Percentiles rank a stretch among this genome's conserved stretches.
phyloP scores from a whole-genome alignment of 345 rosid species.

The Pistacia vera region DNA sequence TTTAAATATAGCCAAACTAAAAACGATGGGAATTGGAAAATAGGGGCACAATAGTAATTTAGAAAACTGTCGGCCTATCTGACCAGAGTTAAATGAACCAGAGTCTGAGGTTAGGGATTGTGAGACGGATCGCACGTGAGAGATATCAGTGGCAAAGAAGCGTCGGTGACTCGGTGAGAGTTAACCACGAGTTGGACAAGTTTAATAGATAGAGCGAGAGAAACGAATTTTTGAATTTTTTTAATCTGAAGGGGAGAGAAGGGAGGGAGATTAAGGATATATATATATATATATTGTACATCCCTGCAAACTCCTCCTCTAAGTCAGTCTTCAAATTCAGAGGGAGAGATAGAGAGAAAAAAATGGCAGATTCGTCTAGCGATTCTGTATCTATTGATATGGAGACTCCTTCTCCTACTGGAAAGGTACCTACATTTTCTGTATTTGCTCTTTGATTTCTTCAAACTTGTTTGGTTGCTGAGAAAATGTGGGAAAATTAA shows the following conservation, averaged over 20 bases:
- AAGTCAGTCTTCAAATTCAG: conserved; percentile 27
- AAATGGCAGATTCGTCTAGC: conserved; percentile 91
- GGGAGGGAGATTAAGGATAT: conserved; percentile 21
- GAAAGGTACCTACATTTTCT: conserved; percentile 61
- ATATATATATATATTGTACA: background rate
- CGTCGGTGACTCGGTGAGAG: conserved; percentile 87
- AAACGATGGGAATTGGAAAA: background rate
- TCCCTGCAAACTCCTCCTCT: conserved; percentile 26
- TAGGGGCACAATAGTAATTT: conserved; percentile 37
- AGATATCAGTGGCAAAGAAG: conserved; percentile 26
- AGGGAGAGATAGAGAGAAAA: conserved; percentile 24
- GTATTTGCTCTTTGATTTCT: background rate
- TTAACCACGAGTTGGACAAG: conserved; percentile 34
- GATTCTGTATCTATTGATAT: conserved; percentile 86
- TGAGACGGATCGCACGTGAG: conserved; percentile 42
- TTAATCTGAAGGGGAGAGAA: conserved; percentile 13
- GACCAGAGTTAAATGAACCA: conserved; percentile 61
- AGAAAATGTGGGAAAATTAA: conserved; percentile 30
- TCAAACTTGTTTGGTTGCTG: conserved; percentile 27
- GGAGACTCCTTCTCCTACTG: conserved; percentile 67
- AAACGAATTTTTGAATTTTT: background rate
- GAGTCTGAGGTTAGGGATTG: conserved; percentile 36
- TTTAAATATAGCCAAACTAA: background rate
- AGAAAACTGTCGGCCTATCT: conserved; percentile 56
- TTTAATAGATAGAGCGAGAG: background rate